Conservation (phyloP, 2,329 filamentous ascomycete genomes). For the Claviceps digitariae region DNA sequence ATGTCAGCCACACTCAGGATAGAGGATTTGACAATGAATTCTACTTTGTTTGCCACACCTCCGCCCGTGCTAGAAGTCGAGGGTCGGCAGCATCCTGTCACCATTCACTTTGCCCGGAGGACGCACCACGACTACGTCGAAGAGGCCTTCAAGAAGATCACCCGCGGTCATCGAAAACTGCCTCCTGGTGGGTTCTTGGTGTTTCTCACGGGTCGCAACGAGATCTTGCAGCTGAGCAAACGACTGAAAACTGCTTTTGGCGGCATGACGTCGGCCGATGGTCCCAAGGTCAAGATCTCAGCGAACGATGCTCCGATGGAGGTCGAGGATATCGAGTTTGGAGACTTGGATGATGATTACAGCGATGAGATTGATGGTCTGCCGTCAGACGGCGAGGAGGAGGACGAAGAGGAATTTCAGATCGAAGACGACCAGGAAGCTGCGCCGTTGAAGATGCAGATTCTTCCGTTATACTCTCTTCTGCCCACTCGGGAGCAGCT, state of each 20-base stretch:
- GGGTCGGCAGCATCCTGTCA: slow-evolving; percentile 83
- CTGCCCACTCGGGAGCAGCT: slow-evolving; percentile 84
- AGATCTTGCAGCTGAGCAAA: slow-evolving; percentile 76
- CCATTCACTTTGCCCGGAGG: slow-evolving; percentile 71
- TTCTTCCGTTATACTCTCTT: slow-evolving; percentile 88
- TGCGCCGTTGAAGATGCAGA: slow-evolving; percentile 61
- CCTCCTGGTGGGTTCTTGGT: slow-evolving; percentile 85
- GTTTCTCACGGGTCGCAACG: slow-evolving; percentile 86
- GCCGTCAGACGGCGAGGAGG: slow-evolving; percentile 42
- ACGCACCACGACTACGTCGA: slow-evolving; percentile 83
- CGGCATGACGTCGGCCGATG: slow-evolving; percentile 39
- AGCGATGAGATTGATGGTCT: slow-evolving; percentile 46
- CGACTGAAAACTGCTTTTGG: slow-evolving; percentile 56
- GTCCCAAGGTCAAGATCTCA: slow-evolving; percentile 59
- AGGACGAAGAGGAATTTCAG: slow-evolving; percentile 48
- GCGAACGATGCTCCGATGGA: slow-evolving; percentile 69
- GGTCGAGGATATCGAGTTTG: slow-evolving; percentile 76
- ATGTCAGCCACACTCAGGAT: slow-evolving; percentile 95
- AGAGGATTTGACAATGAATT: slow-evolving; percentile 78
- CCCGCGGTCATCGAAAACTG: slow-evolving; percentile 75
- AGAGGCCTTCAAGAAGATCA: slow-evolving; percentile 78
- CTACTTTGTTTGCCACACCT: slow-evolving; percentile 59
- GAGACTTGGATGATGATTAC: slow-evolving; percentile 51
- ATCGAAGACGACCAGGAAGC: slow-evolving; percentile 49
- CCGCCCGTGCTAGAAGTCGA: slow-evolving; percentile 83